Evolutionary conservation across 1,284 basidiomycete genomes (phyloP).

Genomic region (Rugosomyces carneus): DNA sequence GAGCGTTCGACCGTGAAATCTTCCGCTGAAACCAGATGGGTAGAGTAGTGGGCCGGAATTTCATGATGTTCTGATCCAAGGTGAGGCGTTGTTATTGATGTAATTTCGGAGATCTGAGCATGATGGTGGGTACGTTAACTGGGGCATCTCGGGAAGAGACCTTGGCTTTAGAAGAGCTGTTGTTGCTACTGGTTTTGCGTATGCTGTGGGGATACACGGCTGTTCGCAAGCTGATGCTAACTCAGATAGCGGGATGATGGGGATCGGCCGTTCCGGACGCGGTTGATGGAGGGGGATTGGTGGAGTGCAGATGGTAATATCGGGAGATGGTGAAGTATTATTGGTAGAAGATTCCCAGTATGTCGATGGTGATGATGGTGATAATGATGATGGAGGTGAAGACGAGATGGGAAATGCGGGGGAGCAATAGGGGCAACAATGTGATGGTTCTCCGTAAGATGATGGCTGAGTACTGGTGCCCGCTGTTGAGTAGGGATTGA

Average conservation of each 20-base stretch:
- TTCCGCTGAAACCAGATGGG: no score
- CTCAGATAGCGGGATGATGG: conserved; percentile 43
- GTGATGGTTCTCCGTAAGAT: neutral
- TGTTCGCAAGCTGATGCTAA: conserved; percentile 35
- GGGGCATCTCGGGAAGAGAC: conserved; percentile 1
- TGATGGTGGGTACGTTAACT: neutral
- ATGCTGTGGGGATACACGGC: conserved; percentile 1
- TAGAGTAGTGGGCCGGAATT: no score
- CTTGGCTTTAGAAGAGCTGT: conserved; percentile 5
- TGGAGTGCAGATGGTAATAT: conserved; percentile 5
- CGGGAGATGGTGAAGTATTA: conserved; percentile 13
- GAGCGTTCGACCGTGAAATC: no score
- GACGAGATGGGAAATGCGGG: neutral
- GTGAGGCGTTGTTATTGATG: no score
- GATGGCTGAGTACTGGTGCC: neutral
- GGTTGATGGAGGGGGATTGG: conserved; percentile 42
- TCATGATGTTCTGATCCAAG: no score
- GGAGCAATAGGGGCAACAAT: neutral
- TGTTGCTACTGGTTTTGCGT: neutral
- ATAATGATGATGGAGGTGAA: conserved; percentile 7
- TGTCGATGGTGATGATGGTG: conserved; percentile 14
- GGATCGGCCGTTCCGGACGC: conserved; percentile 47
- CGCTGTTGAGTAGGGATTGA: neutral
- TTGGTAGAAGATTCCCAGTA: conserved; percentile 11
- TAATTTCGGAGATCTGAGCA: neutral